phyloP scores from a whole-genome alignment of 2,329 filamentous ascomycete genomes.

The Xylariales sp. region DNA sequence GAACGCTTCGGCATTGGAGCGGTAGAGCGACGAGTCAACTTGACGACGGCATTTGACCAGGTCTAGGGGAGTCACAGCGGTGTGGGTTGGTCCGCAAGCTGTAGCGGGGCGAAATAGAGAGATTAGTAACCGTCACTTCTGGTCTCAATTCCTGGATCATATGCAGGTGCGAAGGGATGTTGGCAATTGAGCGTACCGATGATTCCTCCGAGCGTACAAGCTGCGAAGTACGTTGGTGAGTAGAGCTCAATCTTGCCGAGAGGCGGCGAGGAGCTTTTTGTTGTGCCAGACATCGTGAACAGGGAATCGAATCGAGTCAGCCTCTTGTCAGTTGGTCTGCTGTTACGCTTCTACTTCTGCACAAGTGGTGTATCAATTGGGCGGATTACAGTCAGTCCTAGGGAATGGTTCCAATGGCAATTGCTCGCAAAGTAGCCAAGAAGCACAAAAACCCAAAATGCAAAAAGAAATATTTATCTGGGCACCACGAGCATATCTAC shows the following conservation, averaged over 20 bases:
- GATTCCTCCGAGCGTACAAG: conserved; percentile 9
- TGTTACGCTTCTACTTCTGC: too few species aligned
- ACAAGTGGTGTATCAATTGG: too few species aligned
- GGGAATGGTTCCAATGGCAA: too few species aligned
- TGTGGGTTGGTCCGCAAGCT: conserved; percentile 10
- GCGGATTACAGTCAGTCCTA: too few species aligned
- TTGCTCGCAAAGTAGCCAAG: too few species aligned
- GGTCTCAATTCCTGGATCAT: too few species aligned
- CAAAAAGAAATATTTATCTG: too few species aligned
- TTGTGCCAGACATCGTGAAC: conserved; percentile 5
- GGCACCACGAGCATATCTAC: too few species aligned
- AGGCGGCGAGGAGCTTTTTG: conserved; percentile 1
- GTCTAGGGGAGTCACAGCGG: conserved; percentile 56
- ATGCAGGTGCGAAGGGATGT: not conserved
- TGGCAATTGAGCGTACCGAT: conserved; percentile 4
- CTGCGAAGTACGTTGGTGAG: conserved; percentile 9
- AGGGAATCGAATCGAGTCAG: too few species aligned
- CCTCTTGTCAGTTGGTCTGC: too few species aligned
- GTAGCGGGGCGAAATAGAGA: not conserved
- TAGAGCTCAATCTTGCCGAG: conserved; percentile 7
- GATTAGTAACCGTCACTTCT: not conserved
- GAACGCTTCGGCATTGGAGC: conserved; percentile 77
- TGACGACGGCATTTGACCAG: conserved; percentile 85
- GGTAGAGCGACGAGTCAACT: conserved; percentile 78
- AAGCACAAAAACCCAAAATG: too few species aligned